A percentile compares a stretch with the other conserved stretches of the same genome.
Evolutionary conservation across 2,329 filamentous ascomycete species (phyloP).

Genomic region (Fusarium graminum): DNA sequence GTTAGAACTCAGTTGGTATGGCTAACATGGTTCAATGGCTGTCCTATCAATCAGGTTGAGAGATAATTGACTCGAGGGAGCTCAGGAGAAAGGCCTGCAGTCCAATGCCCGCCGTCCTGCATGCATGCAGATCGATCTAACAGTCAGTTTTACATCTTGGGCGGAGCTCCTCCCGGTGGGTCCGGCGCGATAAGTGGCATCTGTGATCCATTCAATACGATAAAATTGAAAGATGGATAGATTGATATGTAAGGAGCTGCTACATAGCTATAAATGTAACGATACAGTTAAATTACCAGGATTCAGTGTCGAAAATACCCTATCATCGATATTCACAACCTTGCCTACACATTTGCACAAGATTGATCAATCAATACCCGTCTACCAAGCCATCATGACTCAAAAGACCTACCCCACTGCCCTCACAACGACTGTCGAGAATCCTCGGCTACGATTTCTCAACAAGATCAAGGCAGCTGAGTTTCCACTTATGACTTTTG

Average conservation of each 20-base stretch:
- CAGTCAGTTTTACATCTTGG: not conserved
- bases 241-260: no score
- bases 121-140: not conserved
- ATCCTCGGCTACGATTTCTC: constrained; percentile 59
- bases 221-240: no score
- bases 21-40: no score
- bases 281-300: no score
- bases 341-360: no score
- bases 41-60: no score
- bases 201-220: no score
- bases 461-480: constrained; percentile 57
- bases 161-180: constrained; percentile 30
- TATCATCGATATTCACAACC: no score
- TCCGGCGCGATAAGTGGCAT: constrained; percentile 1
- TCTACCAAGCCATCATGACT: constrained; percentile 7
- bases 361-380: no score
- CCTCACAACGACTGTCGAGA: constrained; percentile 52
- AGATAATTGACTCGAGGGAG: no score
- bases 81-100: constrained; percentile 6
- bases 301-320: no score
- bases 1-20: not conserved
- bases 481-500: constrained; percentile 63
- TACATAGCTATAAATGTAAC: no score
- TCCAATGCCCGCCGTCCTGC: not conserved
- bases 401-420: constrained; percentile 23